Base-by-base conservation (phyloP, 2,329 filamentous ascomycete genomes). In the Colletotrichum sp. region DNA sequence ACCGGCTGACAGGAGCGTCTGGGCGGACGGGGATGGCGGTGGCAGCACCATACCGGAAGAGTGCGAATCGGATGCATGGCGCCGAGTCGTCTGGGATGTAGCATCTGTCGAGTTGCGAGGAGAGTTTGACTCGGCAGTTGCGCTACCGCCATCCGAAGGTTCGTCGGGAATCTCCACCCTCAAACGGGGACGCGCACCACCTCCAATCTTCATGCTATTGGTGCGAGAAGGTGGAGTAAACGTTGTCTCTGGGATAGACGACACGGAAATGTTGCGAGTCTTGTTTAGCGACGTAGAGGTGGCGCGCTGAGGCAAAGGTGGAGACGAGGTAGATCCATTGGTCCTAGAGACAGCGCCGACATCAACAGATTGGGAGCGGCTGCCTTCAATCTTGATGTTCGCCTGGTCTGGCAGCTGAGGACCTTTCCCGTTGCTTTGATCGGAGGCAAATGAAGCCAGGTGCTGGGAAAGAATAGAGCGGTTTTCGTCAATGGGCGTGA, bases 141-240 rank as follows among this genome's bases (percentile, higher is more conserved):
- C 94, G 76, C 91, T 94, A 73, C 92, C 95, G 59, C 87, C 87
- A 79, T 98, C 95, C 12, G 95, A 97, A 55, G 93, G 92, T 80
- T 98, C 97, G 78, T 96, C 96, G 1, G 97, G 97, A 80, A 99
- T 99, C 81, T 98, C 96, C 6, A 99, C 95, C 79, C 95, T 98
- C 62, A 99, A 88, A 69, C 95, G 92, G 4, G 97, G 97, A 70
- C 96, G 91, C 80, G 94, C 92, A 10, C 92, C 92, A 71, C 91
- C 92, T 13, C 89, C 86, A 28, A 91, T 86, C 78, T 93, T 91
- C 74, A 94, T 86, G 78, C 95, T 97, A 81, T 95, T 96, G n/a
- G 94, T 92, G 48, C 95, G 90, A 24, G 93, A 93, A 0, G 95
- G 94, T 8, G 94, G 94, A 12, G 92, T 91, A 78, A 95, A 91